A percentile compares a stretch with the other conserved stretches of the same genome.
These are phyloP conservation scores for Balakata baccata DNA, from an alignment of 345 rosid species.

Conservation along the genomic window DNA sequence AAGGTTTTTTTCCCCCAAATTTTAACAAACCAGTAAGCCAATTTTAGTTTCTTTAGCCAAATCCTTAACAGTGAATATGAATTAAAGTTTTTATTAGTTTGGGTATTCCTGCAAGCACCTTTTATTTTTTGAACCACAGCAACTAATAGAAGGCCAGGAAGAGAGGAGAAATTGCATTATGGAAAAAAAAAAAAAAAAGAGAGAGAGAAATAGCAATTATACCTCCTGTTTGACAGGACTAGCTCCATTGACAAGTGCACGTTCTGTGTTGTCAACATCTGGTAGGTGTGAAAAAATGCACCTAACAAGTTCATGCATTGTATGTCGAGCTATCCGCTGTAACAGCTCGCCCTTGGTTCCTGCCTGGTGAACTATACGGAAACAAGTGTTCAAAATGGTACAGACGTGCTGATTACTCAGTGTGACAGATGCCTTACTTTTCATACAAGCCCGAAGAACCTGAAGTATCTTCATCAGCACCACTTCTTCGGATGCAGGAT, in stretches of 20 bases:
- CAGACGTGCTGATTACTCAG: slow-evolving; percentile 97
- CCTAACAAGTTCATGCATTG: slow-evolving; percentile 90
- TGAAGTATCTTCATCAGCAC: slow-evolving; percentile 97
- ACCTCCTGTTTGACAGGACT: slow-evolving; percentile 63
- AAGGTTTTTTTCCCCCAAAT: neutral
- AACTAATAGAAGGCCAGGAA: slow-evolving; percentile 13
- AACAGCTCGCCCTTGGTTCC: slow-evolving; percentile 67
- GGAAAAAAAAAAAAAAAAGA: no score
- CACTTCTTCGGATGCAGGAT: slow-evolving; percentile 96
- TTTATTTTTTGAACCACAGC: slow-evolving; percentile 4
- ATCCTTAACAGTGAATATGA: neutral
- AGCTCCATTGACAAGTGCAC: slow-evolving; percentile 68
- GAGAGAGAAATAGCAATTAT: no score
- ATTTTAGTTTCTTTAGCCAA: slow-evolving; percentile 3
- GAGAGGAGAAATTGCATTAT: slow-evolving; percentile 15
- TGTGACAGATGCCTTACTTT: slow-evolving; percentile 85
- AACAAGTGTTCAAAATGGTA: slow-evolving; percentile 93
- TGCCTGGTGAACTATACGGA: slow-evolving; percentile 96
- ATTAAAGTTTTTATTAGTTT: neutral
- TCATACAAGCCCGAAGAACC: slow-evolving; percentile 93
- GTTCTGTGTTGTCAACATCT: slow-evolving; percentile 69
- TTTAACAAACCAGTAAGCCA: neutral
- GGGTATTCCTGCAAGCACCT: neutral
- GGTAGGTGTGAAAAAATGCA: slow-evolving; percentile 90
- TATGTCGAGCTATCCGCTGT: slow-evolving; percentile 86